Evolutionary conservation across 768 basidiomycete species (phyloP), one percentile per base, ranked within the genome.

Genomic region (Agrocybe pediades): DNA sequence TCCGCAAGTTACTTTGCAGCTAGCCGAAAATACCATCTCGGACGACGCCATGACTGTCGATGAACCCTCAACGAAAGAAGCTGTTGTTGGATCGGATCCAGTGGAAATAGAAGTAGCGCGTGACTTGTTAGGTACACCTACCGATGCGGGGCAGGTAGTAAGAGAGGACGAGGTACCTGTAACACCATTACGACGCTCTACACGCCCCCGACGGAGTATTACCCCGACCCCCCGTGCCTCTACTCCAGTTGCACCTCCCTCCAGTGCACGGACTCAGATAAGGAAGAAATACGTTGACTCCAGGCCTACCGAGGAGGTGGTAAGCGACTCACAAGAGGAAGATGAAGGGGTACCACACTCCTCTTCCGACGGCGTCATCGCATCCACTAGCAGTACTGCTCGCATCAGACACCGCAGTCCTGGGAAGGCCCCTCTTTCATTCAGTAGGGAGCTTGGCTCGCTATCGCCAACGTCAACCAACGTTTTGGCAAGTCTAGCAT

Each of bases 401-500:
- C 60, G 61, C 47, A 60, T 56, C 41, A 59, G 65, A 53, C 51
- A 55, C 54, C 54, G 67, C 16, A 57, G 62, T 60, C 56, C 64
- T 16, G 57, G 56, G 48, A 59, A 62, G 52, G 40, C 42, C 21
- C 54, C 59, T 45, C 43, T 53, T 20, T 57, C 63, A 41, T 68
- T 61, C 23, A 65, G 68, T 41, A 72, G 79, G 53, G 78, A 79
- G 64, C 65, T 84, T 23, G 74, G 78, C 15, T 84, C 84, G 17
- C 66, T 87, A 33, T 87, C 86, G n/a, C 85, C 86, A 1, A 71
- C 74, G 13, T 87, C 88, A 40, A 69, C 66, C 0, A 63, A 66
- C 39, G 54, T 71, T 6, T 53, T 71, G 29, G 51, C 60, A 16
- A 57, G 56, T 11, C 56, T 71, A 16, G 62, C 63, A 40, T 65